These are phyloP conservation scores for Candida sp. DNA, from an alignment of 1,139 yeast species.

Conservation along the genomic window DNA sequence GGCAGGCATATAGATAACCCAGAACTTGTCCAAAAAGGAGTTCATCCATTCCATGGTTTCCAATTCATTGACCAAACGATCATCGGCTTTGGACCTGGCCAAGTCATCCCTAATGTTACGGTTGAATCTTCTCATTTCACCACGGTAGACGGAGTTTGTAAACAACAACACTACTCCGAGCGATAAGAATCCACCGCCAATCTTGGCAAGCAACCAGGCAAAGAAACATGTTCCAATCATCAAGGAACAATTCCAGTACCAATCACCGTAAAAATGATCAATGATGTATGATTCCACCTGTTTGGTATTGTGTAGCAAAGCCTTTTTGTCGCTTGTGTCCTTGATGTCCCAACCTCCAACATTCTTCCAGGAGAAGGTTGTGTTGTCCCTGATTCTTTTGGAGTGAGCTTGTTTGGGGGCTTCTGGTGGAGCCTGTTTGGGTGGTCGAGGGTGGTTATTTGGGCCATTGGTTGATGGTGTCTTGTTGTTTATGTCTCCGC, in stretches of 20 bases:
- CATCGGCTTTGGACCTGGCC: conserved; percentile 61
- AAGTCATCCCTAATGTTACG: conserved; percentile 76
- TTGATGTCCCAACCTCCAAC: conserved; percentile 46
- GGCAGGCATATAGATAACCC: conserved; percentile 90
- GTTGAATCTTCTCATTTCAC: conserved; percentile 75
- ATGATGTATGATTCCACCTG: conserved; percentile 59
- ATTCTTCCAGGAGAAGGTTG: conserved; percentile 45
- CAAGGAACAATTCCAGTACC: conserved; percentile 70
- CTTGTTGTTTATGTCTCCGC: conserved; percentile 18
- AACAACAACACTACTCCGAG: conserved; percentile 60
- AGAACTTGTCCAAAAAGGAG: conserved; percentile 74
- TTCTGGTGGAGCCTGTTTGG: conserved; percentile 7
- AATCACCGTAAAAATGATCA: conserved; percentile 73
- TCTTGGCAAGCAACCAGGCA: conserved; percentile 63
- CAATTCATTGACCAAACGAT: conserved; percentile 60
- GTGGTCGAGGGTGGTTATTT: conserved; percentile 9
- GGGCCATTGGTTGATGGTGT: conserved; percentile 5
- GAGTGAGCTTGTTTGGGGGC: conserved; percentile 17
- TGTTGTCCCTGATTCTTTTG: conserved; percentile 26
- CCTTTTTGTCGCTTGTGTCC: conserved; percentile 26
- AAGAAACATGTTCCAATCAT: conserved; percentile 75
- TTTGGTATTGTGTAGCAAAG: conserved; percentile 28
- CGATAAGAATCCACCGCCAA: conserved; percentile 63
- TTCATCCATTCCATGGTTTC: conserved; percentile 87
- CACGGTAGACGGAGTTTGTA: conserved; percentile 67